Evolutionary conservation across 495 filamentous ascomycete species (phyloP).

Genomic region (Aspergillus steynii): DNA sequence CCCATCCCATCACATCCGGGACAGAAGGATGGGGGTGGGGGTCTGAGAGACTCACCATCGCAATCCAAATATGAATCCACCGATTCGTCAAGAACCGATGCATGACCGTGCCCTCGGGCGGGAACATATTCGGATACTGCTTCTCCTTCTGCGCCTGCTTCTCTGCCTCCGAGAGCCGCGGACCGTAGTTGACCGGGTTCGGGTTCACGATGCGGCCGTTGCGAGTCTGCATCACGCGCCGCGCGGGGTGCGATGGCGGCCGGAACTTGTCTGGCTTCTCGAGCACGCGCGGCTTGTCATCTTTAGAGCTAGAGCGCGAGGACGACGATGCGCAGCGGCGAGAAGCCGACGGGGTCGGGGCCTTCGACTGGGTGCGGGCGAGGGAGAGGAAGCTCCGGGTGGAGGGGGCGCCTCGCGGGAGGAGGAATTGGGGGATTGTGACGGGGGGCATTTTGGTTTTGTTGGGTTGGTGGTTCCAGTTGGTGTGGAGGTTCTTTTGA

Average conservation of each 20-base stretch:
- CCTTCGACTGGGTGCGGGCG: conserved; percentile 7
- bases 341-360: conserved; percentile 15
- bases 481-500: too few relatives aligned
- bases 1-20: background rate
- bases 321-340: conserved; percentile 30
- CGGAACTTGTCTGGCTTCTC: conserved; percentile 80
- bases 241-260: conserved; percentile 77
- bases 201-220: conserved; percentile 26
- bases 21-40: background rate
- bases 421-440: conserved; percentile 42
- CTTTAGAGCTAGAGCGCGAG: conserved; percentile 12
- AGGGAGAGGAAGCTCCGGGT: conserved; percentile 30
- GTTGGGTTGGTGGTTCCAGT: background rate
- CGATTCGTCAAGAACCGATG: conserved; percentile 72
- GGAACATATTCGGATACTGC: conserved; percentile 81
- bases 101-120: conserved; percentile 71
- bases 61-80: conserved; percentile 75
- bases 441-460: conserved; percentile 21
- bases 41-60: conserved; percentile 56
- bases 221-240: conserved; percentile 45
- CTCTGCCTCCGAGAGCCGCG: conserved; percentile 58
- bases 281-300: conserved; percentile 59
- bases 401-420: conserved; percentile 42
- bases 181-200: conserved; percentile 64
- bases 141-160: conserved; percentile 58